These are phyloP conservation scores for Neoarthrinium moseri DNA, from an alignment of 2,329 filamentous ascomycete genomes.

Conservation along the genomic window DNA sequence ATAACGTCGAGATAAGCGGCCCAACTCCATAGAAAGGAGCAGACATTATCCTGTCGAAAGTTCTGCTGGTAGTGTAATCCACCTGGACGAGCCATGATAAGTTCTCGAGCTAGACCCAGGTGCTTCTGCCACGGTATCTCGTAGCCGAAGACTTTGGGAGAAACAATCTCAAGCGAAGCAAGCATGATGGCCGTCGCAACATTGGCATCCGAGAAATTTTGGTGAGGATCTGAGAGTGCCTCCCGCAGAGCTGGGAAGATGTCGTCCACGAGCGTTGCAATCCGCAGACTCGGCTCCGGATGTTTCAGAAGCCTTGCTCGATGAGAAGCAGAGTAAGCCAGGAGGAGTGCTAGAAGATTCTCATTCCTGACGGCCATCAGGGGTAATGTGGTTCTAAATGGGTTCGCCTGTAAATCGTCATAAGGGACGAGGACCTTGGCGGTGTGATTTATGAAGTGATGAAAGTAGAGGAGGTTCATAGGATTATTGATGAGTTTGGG, in stretches of 20 bases:
- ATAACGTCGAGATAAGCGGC: slow-evolving; percentile 82
- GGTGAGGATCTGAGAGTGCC: slow-evolving; percentile 60
- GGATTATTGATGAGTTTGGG: slow-evolving; percentile 63
- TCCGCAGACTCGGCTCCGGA: slow-evolving; percentile 71
- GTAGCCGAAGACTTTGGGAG: slow-evolving; percentile 78
- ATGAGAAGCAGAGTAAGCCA: slow-evolving; percentile 81
- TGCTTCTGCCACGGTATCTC: slow-evolving; percentile 79
- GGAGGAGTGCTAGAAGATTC: slow-evolving; percentile 72
- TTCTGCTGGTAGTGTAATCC: slow-evolving; percentile 47
- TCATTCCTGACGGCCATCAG: slow-evolving; percentile 66
- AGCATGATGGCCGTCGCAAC: slow-evolving; percentile 84
- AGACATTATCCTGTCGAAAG: slow-evolving; percentile 55
- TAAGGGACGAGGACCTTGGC: slow-evolving; percentile 57
- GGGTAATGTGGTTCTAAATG: slow-evolving; percentile 48
- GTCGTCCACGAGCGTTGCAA: slow-evolving; percentile 76
- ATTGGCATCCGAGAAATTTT: slow-evolving; percentile 68
- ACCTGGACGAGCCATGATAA: slow-evolving; percentile 63
- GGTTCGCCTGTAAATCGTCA: slow-evolving; percentile 51
- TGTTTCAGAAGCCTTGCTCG: slow-evolving; percentile 73
- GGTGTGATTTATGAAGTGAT: slow-evolving; percentile 75
- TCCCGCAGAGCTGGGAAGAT: slow-evolving; percentile 72
- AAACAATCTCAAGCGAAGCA: slow-evolving; percentile 79
- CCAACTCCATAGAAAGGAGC: slow-evolving; percentile 78
- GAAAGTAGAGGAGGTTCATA: slow-evolving; percentile 72
- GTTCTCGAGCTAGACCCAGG: slow-evolving; percentile 70